These are phyloP conservation scores for Dothistroma septosporum DNA, from an alignment of 2,329 filamentous ascomycete species.

Conservation along the genomic window DNA sequence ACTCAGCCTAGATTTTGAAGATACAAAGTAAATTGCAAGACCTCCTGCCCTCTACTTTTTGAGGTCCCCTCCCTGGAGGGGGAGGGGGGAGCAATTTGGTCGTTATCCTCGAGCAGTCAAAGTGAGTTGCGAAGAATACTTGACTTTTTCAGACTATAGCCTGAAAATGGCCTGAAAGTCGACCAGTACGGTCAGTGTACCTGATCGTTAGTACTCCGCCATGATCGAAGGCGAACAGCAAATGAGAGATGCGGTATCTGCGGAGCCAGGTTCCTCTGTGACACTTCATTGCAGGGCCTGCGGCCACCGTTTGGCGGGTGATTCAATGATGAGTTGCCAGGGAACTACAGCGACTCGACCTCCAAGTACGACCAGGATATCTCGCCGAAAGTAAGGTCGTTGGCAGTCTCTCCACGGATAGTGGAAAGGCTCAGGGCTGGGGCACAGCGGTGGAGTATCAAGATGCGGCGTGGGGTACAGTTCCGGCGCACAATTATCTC, in stretches of 20 bases:
- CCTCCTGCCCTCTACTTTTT: no score
- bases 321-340: conserved; percentile 1
- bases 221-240: conserved; percentile 28
- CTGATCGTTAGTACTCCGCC: no score
- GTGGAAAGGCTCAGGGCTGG: conserved; percentile 9
- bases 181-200: no score
- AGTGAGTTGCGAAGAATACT: no score
- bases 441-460: conserved; percentile 17
- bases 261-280: conserved; percentile 32
- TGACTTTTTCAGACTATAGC: no score
- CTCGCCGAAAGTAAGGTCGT: conserved; percentile 38
- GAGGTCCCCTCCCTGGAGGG: no score
- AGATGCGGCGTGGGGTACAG: conserved; percentile 39
- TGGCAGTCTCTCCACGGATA: conserved; percentile 42
- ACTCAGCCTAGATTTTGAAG: no score
- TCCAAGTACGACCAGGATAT: conserved; percentile 37
- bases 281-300: conserved; percentile 40
- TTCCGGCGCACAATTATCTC: conserved; percentile 42
- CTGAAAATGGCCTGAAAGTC: no score
- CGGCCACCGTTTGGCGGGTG: neutral
- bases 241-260: conserved; percentile 14
- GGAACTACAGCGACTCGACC: conserved; percentile 40
- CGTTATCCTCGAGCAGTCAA: no score
- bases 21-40: no score
- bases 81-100: no score